Evolutionary conservation across 2,329 filamentous ascomycete species (phyloP).

Genomic region (Ophiocordyceps unilateralis): DNA sequence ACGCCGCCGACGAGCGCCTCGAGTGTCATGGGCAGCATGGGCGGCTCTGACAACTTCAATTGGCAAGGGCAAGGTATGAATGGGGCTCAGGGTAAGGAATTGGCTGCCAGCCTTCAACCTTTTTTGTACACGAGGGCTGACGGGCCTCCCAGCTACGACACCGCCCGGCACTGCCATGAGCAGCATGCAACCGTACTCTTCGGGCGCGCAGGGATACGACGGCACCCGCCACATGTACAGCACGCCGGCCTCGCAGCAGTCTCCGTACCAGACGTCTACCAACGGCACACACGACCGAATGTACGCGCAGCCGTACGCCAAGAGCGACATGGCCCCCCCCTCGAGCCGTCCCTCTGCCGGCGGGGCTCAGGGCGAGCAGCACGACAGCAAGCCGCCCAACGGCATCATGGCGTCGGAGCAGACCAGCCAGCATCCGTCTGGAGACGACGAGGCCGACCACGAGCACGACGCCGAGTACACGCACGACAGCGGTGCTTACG

Average conservation of each 20-base stretch:
- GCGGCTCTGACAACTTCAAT: constrained; percentile 60
- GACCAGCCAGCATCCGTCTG: constrained; percentile 32
- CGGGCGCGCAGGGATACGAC: constrained; percentile 55
- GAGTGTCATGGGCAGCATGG: constrained; percentile 60
- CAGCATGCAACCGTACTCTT: constrained; percentile 62
- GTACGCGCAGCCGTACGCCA: constrained; percentile 59
- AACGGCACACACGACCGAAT: constrained; percentile 45
- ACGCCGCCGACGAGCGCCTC: constrained; percentile 90
- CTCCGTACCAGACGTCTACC: constrained; percentile 50
- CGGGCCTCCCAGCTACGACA: constrained; percentile 63
- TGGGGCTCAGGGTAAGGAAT: constrained; percentile 44
- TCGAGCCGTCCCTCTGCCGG: constrained; percentile 41
- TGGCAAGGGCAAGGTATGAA: constrained; percentile 52
- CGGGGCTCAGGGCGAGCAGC: constrained; percentile 41
- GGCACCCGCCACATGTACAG: constrained; percentile 65
- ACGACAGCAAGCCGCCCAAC: constrained; percentile 48
- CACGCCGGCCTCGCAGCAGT: constrained; percentile 48
- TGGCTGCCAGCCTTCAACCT: constrained; percentile 20
- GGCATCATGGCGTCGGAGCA: constrained; percentile 42
- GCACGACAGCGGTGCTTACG: constrained; percentile 62
- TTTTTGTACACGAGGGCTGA: constrained; percentile 27
- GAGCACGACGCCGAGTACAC: constrained; percentile 75
- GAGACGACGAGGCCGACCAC: constrained; percentile 53
- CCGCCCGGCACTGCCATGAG: constrained; percentile 65
- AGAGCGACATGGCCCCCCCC: constrained; percentile 79